These are phyloP conservation scores for Seminavis robusta DNA, from an alignment of 108 stramenopile species.

Conservation along the genomic window DNA sequence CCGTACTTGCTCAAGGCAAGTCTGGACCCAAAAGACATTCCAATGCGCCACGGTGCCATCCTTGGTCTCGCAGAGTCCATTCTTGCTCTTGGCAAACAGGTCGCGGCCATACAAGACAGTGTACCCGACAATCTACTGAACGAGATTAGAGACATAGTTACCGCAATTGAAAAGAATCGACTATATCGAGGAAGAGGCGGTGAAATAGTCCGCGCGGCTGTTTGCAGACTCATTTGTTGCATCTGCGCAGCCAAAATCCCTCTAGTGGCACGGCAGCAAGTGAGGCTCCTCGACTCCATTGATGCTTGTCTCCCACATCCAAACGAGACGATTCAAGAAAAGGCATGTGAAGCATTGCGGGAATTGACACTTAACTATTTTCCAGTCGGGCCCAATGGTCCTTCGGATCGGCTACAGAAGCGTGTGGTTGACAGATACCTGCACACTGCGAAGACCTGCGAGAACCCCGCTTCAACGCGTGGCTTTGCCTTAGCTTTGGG, in stretches of 20 bases:
- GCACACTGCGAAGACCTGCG: constrained; percentile 57
- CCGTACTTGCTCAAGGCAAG: constrained; percentile 67
- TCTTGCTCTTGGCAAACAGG: constrained; percentile 50
- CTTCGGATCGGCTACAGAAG: constrained; percentile 79
- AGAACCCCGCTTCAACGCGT: constrained; percentile 92
- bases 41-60: constrained; percentile 84
- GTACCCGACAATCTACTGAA: constrained; percentile 14
- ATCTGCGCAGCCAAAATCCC: constrained; percentile 68
- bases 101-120: constrained; percentile 8
- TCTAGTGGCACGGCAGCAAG: constrained; percentile 73
- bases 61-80: constrained; percentile 83
- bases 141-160: constrained; percentile 63
- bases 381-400: constrained; percentile 75
- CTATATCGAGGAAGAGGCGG: constrained; percentile 96
- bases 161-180: constrained; percentile 88
- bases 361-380: constrained; percentile 78
- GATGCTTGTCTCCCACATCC: constrained; percentile 93
- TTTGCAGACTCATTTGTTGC: constrained; percentile 91
- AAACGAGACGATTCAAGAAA: constrained; percentile 82
- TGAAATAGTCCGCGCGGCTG: constrained; percentile 90
- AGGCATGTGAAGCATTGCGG: constrained; percentile 73
- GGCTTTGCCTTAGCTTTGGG: constrained; percentile 93
- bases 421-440: constrained; percentile 87
- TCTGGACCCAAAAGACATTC: constrained; percentile 55
- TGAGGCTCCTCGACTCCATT: constrained; percentile 86